Evolutionary conservation across 176 grass and related monocot species (phyloP).

Genomic region (Musa itinerans): DNA sequence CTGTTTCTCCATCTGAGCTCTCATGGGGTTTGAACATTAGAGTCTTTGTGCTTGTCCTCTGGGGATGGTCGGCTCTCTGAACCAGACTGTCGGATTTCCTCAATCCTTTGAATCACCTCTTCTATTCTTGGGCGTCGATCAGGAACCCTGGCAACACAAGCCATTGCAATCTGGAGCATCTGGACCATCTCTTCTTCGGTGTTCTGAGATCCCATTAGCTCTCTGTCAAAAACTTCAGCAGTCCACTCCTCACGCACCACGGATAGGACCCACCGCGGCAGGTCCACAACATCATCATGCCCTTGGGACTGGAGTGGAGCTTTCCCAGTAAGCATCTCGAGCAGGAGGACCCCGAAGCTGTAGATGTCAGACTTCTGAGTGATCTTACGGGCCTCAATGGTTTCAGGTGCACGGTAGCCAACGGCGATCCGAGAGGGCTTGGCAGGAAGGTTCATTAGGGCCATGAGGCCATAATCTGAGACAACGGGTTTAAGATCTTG

Average conservation of each 20-base stretch:
- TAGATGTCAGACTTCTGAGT: constrained; percentile 89
- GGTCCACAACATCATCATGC: constrained; percentile 57
- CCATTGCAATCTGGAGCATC: constrained; percentile 86
- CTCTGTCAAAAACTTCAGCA: constrained; percentile 74
- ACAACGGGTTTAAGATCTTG: constrained; percentile 52
- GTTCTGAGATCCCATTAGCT: constrained; percentile 52
- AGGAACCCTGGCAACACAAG: constrained; percentile 44
- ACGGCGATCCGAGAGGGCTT: constrained; percentile 41
- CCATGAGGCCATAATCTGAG: constrained; percentile 69
- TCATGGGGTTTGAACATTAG: constrained; percentile 22
- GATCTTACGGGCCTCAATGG: constrained; percentile 66
- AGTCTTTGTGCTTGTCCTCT: constrained; percentile 41
- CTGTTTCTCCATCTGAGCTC: not conserved
- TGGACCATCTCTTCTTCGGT: constrained; percentile 89
- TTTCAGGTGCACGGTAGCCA: constrained; percentile 76
- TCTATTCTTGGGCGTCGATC: constrained; percentile 61
- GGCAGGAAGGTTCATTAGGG: constrained; percentile 53
- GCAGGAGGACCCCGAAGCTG: constrained; percentile 86
- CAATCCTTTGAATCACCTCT: constrained; percentile 67
- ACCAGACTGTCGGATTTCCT: constrained; percentile 48
- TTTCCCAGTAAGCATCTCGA: constrained; percentile 95
- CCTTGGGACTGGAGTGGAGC: constrained; percentile 81
- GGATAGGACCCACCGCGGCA: constrained; percentile 82
- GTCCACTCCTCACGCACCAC: constrained; percentile 98
- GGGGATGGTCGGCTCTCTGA: constrained; percentile 38